Evolutionary conservation across 2,329 filamentous ascomycete species (phyloP).

Genomic region (Harringtonia lauricola): DNA sequence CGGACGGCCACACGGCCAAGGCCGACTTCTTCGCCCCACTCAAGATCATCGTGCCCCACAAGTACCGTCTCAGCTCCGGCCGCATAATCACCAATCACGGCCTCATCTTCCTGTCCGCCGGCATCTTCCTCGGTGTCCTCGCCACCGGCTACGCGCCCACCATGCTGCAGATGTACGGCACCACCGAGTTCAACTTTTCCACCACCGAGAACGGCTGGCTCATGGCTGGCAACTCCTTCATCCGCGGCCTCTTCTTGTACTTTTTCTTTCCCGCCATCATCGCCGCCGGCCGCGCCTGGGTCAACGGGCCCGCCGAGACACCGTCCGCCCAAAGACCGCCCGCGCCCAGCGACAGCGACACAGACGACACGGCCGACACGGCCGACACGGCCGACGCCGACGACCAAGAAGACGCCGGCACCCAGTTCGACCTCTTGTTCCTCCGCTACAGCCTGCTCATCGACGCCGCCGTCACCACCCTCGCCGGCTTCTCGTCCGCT

Average conservation of each 20-base stretch:
- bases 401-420: background rate
- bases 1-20: background rate
- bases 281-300: constrained; percentile 14
- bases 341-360: no score
- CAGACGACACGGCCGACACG: no score
- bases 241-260: constrained; percentile 42
- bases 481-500: constrained; percentile 47
- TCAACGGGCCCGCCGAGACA: background rate
- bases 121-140: constrained; percentile 56
- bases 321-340: no score
- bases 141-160: constrained; percentile 57
- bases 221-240: constrained; percentile 43
- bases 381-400: background rate
- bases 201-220: constrained; percentile 43
- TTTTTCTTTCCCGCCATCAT: constrained; percentile 42
- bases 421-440: constrained; percentile 52
- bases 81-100: constrained; percentile 36
- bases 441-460: constrained; percentile 52
- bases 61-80: constrained; percentile 7
- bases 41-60: constrained; percentile 47
- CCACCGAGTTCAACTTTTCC: constrained; percentile 38
- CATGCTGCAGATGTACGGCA: constrained; percentile 47
- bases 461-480: constrained; percentile 51
- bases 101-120: constrained; percentile 48
- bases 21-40: constrained; percentile 47